A percentile compares a stretch with the other conserved stretches of the same genome.
phyloP scores from a whole-genome alignment of 2,329 filamentous ascomycete genomes.

The Cladophialophora exuberans region DNA sequence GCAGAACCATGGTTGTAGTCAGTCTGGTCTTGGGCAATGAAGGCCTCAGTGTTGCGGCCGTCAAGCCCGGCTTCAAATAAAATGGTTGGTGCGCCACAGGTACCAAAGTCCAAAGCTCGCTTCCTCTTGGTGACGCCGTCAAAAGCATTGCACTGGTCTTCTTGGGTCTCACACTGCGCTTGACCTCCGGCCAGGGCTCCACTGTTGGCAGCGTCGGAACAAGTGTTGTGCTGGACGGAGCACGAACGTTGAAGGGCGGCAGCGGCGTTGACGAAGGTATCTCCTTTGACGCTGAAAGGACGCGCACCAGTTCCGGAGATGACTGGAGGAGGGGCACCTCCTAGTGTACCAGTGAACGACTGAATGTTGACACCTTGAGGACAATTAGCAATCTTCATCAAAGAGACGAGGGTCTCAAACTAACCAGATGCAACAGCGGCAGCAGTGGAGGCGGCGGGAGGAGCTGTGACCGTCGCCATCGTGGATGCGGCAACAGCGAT shows the following conservation, averaged over 20 bases:
- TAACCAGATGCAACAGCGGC: conserved; percentile 6
- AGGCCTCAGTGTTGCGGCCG: conserved; percentile 50
- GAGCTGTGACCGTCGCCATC: background rate
- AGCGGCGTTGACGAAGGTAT: conserved; percentile 60
- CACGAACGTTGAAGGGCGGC: conserved; percentile 65
- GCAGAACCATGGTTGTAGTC: conserved; percentile 59
- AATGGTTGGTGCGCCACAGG: conserved; percentile 54
- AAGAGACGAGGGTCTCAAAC: background rate
- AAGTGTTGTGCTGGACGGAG: conserved; percentile 65
- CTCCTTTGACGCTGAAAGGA: conserved; percentile 61
- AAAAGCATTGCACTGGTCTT: conserved; percentile 8
- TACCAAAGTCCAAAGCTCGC: conserved; percentile 46
- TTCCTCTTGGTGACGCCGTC: conserved; percentile 14
- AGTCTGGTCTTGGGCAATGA: conserved; percentile 46
- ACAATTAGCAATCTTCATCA: background rate
- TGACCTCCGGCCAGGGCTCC: conserved; percentile 10
- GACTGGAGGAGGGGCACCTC: conserved; percentile 58
- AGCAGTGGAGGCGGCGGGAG: background rate
- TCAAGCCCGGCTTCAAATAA: conserved; percentile 53
- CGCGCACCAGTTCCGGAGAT: conserved; percentile 55
- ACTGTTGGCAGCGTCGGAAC: conserved; percentile 46
- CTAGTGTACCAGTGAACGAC: conserved; percentile 53
- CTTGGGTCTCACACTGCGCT: conserved; percentile 14
- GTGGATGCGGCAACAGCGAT: conserved; percentile 1
- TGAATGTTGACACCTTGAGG: conserved; percentile 29